Evolutionary conservation across 495 filamentous ascomycete species (phyloP), one percentile per base, ranked within the genome.

Genomic region (Xylaria scruposa): DNA sequence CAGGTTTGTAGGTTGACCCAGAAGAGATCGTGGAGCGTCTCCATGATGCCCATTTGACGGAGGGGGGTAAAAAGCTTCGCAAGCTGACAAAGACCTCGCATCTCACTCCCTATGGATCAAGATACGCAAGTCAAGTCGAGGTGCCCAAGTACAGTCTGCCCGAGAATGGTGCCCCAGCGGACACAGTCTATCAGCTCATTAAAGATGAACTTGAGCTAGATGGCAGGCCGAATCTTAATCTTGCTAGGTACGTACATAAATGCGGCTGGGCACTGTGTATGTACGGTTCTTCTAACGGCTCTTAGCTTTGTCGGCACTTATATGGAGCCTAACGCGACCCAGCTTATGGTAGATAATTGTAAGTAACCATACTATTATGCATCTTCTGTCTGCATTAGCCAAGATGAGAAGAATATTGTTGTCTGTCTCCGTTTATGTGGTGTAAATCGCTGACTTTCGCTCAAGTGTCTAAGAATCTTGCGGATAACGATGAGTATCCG

Each of bases 401-500:
- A 8, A 38, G 5, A 38, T 8, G 36, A 38, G 36, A 38, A 8
- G 6, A 38, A 8, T 38, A 8, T 38, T 38, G 51, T 15, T 3
- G 13, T 56, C 53, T 51, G 29, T 47, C 26, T 38, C 26, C 12
- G 26, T 49, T 31, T 24, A 46, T 31, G 21, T 17, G n/a, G n/a
- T n/a, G n/a, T n/a, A 33, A 26, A 21, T 70, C 7, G 33, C 69
- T 71, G 19, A 71, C 47, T 29, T 24, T 38, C n/a, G 6, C 46
- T 24, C 0, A 47, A 71, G 70, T 92, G 8, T 78, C 84, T 51
- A 93, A 94, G 80, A 93, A 93, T 73, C 75, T 88, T 64, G 83
- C 87, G 46, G 92, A 93, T 73, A 90, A 89, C 4, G 92, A 94
- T 77, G 91, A 93, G 75, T 94, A 94, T 75, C 92, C 91, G 9